phyloP scores from a whole-genome alignment of 495 filamentous ascomycete genomes.

The Parathielavia appendiculata region DNA sequence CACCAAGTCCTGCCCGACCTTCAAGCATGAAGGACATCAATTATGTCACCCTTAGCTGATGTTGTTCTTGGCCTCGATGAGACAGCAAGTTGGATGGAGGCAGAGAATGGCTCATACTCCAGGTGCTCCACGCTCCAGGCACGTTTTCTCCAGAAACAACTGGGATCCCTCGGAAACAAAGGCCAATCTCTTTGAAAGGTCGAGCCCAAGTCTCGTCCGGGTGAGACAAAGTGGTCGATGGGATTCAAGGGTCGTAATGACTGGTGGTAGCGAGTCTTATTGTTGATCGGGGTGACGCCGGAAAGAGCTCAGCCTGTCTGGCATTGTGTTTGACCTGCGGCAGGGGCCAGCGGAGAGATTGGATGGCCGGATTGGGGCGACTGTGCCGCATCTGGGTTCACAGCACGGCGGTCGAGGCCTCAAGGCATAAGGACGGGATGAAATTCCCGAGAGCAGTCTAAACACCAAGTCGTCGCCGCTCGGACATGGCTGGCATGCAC shows the following conservation, averaged over 20 bases:
- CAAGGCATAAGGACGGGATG: conserved; percentile 30
- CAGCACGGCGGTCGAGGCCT: conserved; percentile 19
- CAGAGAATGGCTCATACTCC: conserved; percentile 4
- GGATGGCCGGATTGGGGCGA: conserved; percentile 10
- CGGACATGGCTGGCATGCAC: conserved; percentile 10
- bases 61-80: neutral
- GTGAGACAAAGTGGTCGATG: conserved; percentile 18
- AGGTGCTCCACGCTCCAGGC: conserved; percentile 5
- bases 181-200: conserved; percentile 30
- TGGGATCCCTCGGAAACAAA: conserved; percentile 35
- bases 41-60: conserved; percentile 2
- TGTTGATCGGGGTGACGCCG: conserved; percentile 26
- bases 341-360: conserved; percentile 25
- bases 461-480: conserved; percentile 15
- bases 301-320: conserved; percentile 30
- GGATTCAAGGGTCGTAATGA: conserved; percentile 29
- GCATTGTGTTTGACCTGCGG: conserved; percentile 29
- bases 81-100: neutral
- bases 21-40: neutral
- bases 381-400: conserved; percentile 24
- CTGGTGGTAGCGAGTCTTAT: conserved; percentile 26
- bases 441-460: conserved; percentile 26
- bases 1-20: neutral
- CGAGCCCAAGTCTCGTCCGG: conserved; percentile 10
- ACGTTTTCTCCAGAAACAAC: conserved; percentile 30